Conservation (phyloP, 2,329 filamentous ascomycete genomes). For the Botrytis fragariae region DNA sequence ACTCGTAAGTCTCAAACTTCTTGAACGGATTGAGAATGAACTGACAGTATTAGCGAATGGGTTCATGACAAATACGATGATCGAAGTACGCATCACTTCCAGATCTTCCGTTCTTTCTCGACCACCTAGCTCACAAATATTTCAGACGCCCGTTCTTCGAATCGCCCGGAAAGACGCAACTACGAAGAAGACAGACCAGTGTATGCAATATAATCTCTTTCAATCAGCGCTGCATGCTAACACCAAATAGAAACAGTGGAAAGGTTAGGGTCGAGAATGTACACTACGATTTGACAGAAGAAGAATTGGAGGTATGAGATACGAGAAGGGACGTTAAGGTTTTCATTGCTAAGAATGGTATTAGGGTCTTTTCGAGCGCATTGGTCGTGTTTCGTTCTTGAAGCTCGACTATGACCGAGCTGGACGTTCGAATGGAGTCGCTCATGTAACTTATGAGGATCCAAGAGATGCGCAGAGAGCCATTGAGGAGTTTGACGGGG, state of each 20-base stretch:
- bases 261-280: constrained; percentile 86
- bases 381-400: constrained; percentile 68
- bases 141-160: constrained; percentile 29
- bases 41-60: constrained; percentile 66
- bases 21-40: not conserved
- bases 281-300: constrained; percentile 86
- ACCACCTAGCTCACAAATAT: constrained; percentile 28
- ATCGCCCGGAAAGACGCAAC: constrained; percentile 15
- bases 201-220: constrained; percentile 4
- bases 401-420: constrained; percentile 81
- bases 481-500: constrained; percentile 78
- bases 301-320: constrained; percentile 68
- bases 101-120: constrained; percentile 1
- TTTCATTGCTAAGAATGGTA: constrained; percentile 22
- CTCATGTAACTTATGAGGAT: constrained; percentile 76
- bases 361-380: constrained; percentile 76
- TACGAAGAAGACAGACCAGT: constrained; percentile 3
- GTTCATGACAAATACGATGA: constrained; percentile 89
- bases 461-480: constrained; percentile 70
- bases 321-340: not conserved
- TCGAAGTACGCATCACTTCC: constrained; percentile 47
- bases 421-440: constrained; percentile 81
- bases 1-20: constrained; percentile 54
- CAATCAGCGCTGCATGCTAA: constrained; percentile 3
- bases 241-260: constrained; percentile 53